Percentiles rank a stretch among this genome's conserved stretches.
Conservation (phyloP, 352 stramenopile genomes). For the Phytophthora meadii region DNA sequence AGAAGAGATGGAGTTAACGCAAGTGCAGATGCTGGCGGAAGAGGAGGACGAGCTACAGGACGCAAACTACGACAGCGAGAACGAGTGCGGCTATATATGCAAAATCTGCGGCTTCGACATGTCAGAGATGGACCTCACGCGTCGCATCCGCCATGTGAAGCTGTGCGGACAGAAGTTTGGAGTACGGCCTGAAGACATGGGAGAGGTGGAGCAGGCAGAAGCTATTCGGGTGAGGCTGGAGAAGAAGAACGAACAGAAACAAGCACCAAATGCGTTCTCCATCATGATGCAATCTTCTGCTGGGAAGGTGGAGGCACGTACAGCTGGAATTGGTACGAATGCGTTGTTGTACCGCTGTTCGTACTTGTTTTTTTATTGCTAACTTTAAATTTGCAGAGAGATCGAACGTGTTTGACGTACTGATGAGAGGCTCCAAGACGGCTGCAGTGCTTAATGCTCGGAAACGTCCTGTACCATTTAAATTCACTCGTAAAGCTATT, state of each 20-base stretch:
- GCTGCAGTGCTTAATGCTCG: conserved; percentile 48
- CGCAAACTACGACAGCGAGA: conserved; percentile 13
- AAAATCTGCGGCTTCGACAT: conserved; percentile 76
- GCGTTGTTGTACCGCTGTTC: not conserved
- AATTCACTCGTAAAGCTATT: conserved; percentile 33
- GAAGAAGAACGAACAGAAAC: conserved; percentile 1
- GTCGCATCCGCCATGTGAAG: conserved; percentile 84
- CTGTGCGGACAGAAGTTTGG: conserved; percentile 76
- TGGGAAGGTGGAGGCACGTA: conserved; percentile 6
- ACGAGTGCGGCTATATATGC: conserved; percentile 51
- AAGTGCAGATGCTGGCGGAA: not conserved
- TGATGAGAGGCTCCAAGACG: conserved; percentile 85
- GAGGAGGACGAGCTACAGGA: conserved; percentile 6
- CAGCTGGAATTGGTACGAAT: conserved; percentile 23
- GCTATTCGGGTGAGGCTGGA: conserved; percentile 26
- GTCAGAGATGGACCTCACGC: conserved; percentile 39
- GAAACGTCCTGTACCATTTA: conserved; percentile 40
- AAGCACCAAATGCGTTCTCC: conserved; percentile 51
- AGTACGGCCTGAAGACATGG: conserved; percentile 59
- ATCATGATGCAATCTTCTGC: conserved; percentile 64
- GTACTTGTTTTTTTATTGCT: conserved; percentile 5
- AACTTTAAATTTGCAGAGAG: conserved; percentile 16
- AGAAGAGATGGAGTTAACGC: conserved; percentile 6
- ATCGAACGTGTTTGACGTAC: conserved; percentile 81
- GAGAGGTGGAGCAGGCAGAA: conserved; percentile 35